A percentile compares a stretch with the other conserved stretches of the same genome.
Conservation (phyloP, 2,329 filamentous ascomycete genomes). For the Neonectria neomacrospora region DNA sequence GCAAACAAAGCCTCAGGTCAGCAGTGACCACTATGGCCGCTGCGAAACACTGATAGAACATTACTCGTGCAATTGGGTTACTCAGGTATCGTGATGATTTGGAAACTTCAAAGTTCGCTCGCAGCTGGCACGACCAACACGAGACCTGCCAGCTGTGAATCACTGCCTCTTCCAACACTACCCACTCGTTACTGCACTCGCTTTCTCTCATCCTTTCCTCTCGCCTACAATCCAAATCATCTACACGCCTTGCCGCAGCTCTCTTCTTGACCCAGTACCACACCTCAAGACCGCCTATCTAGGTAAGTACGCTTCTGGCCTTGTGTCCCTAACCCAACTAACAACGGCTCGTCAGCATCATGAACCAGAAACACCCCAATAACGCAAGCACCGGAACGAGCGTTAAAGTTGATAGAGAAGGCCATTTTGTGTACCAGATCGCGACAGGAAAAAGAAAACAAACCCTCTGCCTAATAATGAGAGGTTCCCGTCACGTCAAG, state of each 20-base stretch:
- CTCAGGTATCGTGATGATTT: too few relatives aligned
- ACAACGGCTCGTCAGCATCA: neutral
- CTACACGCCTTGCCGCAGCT: neutral
- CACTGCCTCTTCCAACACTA: neutral
- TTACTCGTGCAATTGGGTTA: neutral
- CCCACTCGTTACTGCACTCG: neutral
- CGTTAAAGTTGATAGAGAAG: neutral
- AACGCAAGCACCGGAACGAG: neutral
- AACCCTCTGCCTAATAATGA: neutral
- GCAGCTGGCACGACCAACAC: neutral
- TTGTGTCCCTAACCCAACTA: neutral
- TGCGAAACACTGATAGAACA: neutral
- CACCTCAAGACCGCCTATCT: too few relatives aligned
- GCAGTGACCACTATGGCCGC: neutral
- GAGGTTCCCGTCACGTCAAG: neutral
- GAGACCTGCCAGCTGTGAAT: neutral
- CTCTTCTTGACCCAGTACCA: neutral
- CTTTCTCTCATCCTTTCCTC: neutral
- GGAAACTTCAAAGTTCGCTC: neutral
- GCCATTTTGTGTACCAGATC: neutral
- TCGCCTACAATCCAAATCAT: neutral
- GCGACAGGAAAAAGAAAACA: neutral
- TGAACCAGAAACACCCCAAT: neutral
- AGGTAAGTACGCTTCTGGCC: too few relatives aligned
- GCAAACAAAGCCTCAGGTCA: neutral